Percentiles rank a stretch among this genome's conserved stretches.
These are phyloP conservation scores for Termitomyces sp. DNA, from an alignment of 768 basidiomycete species.

Conservation along the genomic window DNA sequence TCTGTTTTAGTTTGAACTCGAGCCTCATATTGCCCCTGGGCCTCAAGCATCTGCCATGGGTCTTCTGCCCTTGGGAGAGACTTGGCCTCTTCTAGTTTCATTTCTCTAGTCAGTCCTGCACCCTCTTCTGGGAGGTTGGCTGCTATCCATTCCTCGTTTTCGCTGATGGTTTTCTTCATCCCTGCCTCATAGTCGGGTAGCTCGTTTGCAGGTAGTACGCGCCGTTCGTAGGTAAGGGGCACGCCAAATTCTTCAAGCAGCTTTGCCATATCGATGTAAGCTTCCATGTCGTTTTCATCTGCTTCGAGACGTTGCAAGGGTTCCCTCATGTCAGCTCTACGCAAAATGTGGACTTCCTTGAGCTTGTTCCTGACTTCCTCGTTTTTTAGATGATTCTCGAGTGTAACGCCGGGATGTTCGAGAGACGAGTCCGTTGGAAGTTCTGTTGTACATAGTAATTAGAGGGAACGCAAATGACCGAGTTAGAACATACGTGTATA, in stretches of 20 bases:
- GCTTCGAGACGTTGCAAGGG: not conserved
- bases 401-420: not conserved
- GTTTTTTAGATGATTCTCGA: not conserved
- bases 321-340: not conserved
- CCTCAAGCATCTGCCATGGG: not conserved
- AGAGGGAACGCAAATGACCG: not conserved
- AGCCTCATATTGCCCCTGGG: not conserved
- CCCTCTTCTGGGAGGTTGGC: no score
- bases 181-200: no score
- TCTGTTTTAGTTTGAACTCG: not conserved
- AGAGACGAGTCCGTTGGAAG: constrained; percentile 1
- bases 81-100: not conserved
- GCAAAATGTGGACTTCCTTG: not conserved
- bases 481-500: not conserved
- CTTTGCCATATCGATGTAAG: not conserved
- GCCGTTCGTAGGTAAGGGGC: not conserved
- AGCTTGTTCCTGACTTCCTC: not conserved
- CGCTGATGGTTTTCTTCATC: not conserved
- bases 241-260: not conserved
- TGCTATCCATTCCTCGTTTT: not conserved
- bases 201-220: not conserved
- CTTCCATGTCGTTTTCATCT: not conserved
- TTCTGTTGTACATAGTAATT: not conserved
- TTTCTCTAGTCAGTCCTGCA: constrained; percentile 3
- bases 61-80: no score